phyloP scores from a whole-genome alignment of 371 early-diverging fungal genomes.

The Lichtheimia ramosa region DNA sequence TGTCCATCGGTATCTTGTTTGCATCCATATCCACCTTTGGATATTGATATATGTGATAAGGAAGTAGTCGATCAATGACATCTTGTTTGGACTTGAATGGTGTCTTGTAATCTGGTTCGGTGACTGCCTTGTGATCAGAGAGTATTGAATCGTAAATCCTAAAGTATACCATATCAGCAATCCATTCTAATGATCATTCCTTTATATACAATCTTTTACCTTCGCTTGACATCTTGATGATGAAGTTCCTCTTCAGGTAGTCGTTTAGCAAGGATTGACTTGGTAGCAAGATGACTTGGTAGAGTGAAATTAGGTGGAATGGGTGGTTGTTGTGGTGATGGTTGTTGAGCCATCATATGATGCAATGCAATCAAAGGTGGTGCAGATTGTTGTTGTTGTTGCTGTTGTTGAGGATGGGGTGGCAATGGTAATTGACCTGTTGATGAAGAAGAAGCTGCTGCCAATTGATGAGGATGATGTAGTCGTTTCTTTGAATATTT shows the following conservation, averaged over 20 bases:
- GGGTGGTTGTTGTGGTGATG: neutral
- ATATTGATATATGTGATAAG: slow-evolving; percentile 75
- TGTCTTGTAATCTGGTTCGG: slow-evolving; percentile 51
- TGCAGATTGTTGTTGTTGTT: slow-evolving; percentile 1
- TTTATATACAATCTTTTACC: slow-evolving; percentile 16
- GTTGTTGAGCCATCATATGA: neutral
- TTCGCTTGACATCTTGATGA: slow-evolving; percentile 40
- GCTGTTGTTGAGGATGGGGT: slow-evolving; percentile 15
- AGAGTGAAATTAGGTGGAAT: slow-evolving; percentile 5
- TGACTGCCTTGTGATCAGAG: slow-evolving; percentile 53
- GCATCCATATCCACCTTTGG: slow-evolving; percentile 61
- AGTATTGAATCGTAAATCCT: slow-evolving; percentile 39
- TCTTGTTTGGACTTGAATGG: slow-evolving; percentile 65
- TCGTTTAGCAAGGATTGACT: slow-evolving; percentile 40
- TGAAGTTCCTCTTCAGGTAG: slow-evolving; percentile 51
- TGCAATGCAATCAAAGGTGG: neutral
- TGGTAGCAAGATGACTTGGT: slow-evolving; percentile 14
- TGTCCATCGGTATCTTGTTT: slow-evolving; percentile 49
- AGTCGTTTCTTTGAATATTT: slow-evolving; percentile 65
- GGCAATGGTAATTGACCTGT: neutral
- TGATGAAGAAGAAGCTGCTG: too few relatives aligned
- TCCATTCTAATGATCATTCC: neutral
- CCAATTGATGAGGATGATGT: neutral
- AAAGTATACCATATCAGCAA: neutral
- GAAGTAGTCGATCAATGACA: slow-evolving; percentile 64